phyloP scores from a whole-genome alignment of 306 rosid genomes.

The Trifolium fragiferum region DNA sequence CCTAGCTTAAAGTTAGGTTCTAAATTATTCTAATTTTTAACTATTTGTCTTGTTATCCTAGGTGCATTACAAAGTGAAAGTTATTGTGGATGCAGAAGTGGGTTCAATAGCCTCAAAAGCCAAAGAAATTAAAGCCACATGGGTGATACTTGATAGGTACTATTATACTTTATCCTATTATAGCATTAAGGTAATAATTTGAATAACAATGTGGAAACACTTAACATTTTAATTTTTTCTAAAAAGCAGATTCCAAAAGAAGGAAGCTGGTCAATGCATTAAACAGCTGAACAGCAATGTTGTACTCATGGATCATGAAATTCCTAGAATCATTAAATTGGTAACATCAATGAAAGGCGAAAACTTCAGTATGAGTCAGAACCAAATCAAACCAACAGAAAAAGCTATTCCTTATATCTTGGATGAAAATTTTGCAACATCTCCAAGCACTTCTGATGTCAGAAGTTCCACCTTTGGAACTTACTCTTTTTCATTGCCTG shows the following conservation, averaged over 20 bases:
- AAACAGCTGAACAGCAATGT: conserved; percentile 43
- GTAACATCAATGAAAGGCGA: not conserved
- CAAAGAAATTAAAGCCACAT: not conserved
- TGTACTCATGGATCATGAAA: conserved; percentile 43
- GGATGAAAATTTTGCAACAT: not conserved
- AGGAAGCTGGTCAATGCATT: conserved; percentile 42
- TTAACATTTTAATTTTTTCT: not conserved
- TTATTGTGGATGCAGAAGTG: not conserved
- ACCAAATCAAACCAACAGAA: not conserved
- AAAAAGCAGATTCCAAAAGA: conserved; percentile 37
- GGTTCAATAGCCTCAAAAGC: not conserved
- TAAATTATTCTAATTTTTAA: too few relatives aligned
- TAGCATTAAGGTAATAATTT: not conserved
- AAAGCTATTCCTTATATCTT: not conserved
- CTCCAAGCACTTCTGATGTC: not conserved
- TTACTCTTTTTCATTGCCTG: not conserved
- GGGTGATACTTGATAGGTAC: not conserved
- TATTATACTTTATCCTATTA: not conserved
- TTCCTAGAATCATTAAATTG: conserved; percentile 40
- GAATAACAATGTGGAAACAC: conserved; percentile 7
- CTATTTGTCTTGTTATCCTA: not conserved
- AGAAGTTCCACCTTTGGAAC: not conserved
- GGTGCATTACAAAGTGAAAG: not conserved
- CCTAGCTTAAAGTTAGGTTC: too few relatives aligned
- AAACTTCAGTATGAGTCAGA: not conserved